Conservation (phyloP, 495 filamentous ascomycete genomes). For the Annulohypoxylon moriforme region DNA sequence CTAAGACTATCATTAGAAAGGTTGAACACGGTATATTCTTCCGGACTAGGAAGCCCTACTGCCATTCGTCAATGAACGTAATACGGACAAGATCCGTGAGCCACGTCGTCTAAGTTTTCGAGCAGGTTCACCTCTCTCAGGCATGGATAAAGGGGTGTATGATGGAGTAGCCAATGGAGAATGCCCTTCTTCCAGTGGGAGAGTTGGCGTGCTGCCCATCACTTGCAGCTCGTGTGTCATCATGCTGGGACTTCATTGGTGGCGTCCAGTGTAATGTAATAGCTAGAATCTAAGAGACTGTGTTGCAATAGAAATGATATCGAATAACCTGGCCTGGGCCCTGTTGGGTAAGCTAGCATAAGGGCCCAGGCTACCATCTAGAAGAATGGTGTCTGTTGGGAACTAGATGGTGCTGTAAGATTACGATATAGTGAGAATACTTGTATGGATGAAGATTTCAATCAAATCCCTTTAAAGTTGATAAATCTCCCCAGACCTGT, state of each 20-base stretch:
- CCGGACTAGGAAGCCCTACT: slow-evolving; percentile 45
- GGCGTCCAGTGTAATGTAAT: slow-evolving; percentile 24
- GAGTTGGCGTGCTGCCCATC: slow-evolving; percentile 29
- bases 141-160: slow-evolving; percentile 40
- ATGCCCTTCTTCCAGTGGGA: slow-evolving; percentile 36
- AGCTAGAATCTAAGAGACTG: slow-evolving; percentile 8
- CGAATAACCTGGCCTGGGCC: slow-evolving; percentile 22
- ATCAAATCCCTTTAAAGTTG: background rate
- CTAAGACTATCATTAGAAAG: slow-evolving; percentile 25
- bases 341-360: slow-evolving; percentile 11
- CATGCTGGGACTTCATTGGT: slow-evolving; percentile 33
- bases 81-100: slow-evolving; percentile 55
- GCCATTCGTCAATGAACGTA: slow-evolving; percentile 60
- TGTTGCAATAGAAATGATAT: slow-evolving; percentile 21
- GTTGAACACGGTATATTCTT: background rate
- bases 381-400: slow-evolving; percentile 16
- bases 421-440: background rate
- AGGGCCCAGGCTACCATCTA: slow-evolving; percentile 40
- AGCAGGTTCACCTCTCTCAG: slow-evolving; percentile 44
- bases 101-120: slow-evolving; percentile 56
- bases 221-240: slow-evolving; percentile 24
- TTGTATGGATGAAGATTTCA: background rate
- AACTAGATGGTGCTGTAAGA: slow-evolving; percentile 27
- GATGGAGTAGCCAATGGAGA: slow-evolving; percentile 42
- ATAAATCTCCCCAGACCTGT: background rate